Evolutionary conservation across 2,329 filamentous ascomycete genomes (phyloP).

Genomic region (Fusarium proliferatum): DNA sequence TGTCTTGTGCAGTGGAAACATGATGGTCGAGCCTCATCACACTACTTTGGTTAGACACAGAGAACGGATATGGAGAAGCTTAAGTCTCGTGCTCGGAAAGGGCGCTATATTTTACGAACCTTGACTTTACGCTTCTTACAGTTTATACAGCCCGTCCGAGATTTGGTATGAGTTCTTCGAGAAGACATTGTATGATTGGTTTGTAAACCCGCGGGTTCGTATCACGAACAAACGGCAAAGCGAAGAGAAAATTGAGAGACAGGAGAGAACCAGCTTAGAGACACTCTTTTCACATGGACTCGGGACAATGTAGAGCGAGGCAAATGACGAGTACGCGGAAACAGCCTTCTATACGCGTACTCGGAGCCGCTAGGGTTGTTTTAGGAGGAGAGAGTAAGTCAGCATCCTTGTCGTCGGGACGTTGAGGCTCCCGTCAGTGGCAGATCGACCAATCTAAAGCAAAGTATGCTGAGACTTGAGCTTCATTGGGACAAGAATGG

Average conservation of each 20-base stretch:
- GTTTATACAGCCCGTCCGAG: slow-evolving; percentile 47
- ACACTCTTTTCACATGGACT: slow-evolving; percentile 14
- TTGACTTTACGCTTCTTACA: slow-evolving; percentile 51
- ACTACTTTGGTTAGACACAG: slow-evolving; percentile 30
- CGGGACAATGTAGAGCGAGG: slow-evolving; percentile 7
- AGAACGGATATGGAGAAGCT: not conserved
- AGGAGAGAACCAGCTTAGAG: slow-evolving; percentile 4
- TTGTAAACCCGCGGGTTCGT: slow-evolving; percentile 39
- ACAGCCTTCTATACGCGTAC: slow-evolving; percentile 32
- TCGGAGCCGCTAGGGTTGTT: slow-evolving; percentile 34
- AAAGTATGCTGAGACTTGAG: not conserved
- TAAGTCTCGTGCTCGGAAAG: not conserved
- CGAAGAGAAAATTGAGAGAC: slow-evolving; percentile 1
- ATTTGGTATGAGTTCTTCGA: slow-evolving; percentile 49
- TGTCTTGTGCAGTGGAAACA: slow-evolving; percentile 49
- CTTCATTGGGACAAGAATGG: not conserved
- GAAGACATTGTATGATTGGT: slow-evolving; percentile 34
- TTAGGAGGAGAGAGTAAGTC: not conserved
- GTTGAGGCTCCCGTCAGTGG: slow-evolving; percentile 7
- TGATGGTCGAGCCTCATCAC: slow-evolving; percentile 44
- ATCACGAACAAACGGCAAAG: not conserved
- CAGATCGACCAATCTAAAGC: not conserved
- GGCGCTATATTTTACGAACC: slow-evolving; percentile 33
- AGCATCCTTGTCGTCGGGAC: slow-evolving; percentile 11
- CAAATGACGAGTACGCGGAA: slow-evolving; percentile 39